Conservation (phyloP, 306 rosid genomes). For the Cucurbita moschata region DNA sequence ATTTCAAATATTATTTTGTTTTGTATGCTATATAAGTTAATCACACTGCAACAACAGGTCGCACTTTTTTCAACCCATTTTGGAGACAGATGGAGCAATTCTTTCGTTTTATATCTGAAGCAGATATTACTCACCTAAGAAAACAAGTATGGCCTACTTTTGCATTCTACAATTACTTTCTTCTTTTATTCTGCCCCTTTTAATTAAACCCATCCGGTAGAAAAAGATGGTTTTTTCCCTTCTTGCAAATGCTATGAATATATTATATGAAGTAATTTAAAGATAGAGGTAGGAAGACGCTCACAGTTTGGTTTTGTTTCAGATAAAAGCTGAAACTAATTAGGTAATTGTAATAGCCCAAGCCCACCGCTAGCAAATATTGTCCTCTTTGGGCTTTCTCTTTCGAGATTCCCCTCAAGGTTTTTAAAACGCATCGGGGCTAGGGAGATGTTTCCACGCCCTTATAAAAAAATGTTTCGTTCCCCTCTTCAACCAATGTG, state of each 20-base stretch:
- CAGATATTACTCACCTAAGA: conserved; percentile 55
- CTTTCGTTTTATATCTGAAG: conserved; percentile 57
- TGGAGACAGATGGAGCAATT: conserved; percentile 86
- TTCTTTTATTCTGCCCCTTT: not conserved
- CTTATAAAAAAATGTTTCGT: too few relatives aligned
- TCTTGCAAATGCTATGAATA: not conserved
- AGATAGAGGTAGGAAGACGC: not conserved
- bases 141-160: conserved; percentile 45
- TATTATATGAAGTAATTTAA: not conserved
- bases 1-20: conserved; percentile 8
- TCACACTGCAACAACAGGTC: conserved; percentile 38
- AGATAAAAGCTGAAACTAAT: not conserved
- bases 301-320: not conserved
- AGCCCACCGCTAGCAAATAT: too few relatives aligned
- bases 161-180: not conserved
- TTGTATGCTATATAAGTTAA: conserved; percentile 14
- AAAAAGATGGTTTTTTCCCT: not conserved
- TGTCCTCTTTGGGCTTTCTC: too few relatives aligned
- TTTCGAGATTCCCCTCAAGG: too few relatives aligned
- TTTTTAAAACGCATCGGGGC: too few relatives aligned
- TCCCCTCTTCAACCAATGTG: too few relatives aligned
- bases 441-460: too few relatives aligned
- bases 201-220: not conserved
- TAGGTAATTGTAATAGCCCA: not conserved
- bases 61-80: conserved; percentile 46